Conservation (phyloP, 2,329 filamentous ascomycete genomes). For the Calonectria pteridis region DNA sequence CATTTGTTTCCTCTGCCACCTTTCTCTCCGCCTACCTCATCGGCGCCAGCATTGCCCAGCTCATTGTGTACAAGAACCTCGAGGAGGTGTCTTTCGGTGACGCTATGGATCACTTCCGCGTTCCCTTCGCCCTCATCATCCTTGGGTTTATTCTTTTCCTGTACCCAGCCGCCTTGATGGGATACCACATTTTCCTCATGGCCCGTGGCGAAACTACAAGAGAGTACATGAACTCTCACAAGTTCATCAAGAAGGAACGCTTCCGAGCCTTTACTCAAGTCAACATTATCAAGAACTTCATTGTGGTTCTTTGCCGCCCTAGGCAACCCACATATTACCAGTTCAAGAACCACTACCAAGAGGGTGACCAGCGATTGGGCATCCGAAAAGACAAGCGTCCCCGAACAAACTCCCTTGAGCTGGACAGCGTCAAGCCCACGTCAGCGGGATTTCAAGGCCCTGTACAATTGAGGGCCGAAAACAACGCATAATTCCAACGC, state of each 20-base stretch:
- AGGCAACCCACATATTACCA: constrained; percentile 88
- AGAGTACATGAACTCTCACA: constrained; percentile 96
- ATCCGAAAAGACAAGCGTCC: constrained; percentile 52
- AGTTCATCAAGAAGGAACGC: constrained; percentile 91
- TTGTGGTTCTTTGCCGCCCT: constrained; percentile 84
- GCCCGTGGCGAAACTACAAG: constrained; percentile 93
- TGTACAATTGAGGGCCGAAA: constrained; percentile 56
- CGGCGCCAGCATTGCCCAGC: constrained; percentile 82
- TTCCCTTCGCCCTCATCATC: constrained; percentile 90
- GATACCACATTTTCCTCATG: constrained; percentile 93
- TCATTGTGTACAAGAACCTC: constrained; percentile 77
- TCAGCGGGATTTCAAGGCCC: constrained; percentile 68
- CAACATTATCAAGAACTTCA: constrained; percentile 80
- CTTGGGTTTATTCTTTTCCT: constrained; percentile 80
- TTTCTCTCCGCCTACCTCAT: constrained; percentile 82
- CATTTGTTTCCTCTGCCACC: constrained; percentile 86
- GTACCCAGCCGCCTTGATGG: constrained; percentile 86
- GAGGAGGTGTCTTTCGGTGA: constrained; percentile 75
- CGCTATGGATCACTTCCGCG: constrained; percentile 78
- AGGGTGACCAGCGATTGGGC: constrained; percentile 88
- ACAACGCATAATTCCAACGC: constrained; percentile 34
- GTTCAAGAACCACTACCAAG: constrained; percentile 82
- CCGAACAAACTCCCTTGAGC: constrained; percentile 74
- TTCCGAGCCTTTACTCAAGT: constrained; percentile 91
- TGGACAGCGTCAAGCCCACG: constrained; percentile 72